Conservation (phyloP, 2,329 filamentous ascomycete genomes). For the Cordyceps farinosa region DNA sequence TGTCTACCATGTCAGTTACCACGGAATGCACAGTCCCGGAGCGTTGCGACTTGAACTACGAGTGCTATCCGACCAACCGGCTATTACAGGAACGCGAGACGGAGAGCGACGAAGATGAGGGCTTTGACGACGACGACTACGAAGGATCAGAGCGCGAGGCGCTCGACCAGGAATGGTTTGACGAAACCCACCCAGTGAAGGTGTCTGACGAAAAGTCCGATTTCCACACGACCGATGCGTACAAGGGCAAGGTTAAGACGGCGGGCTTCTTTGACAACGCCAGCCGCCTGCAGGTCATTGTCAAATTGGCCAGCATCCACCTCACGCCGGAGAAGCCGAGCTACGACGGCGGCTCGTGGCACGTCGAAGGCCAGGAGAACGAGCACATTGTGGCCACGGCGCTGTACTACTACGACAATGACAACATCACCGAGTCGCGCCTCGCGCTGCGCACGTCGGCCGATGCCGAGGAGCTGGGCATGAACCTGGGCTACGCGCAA, state of each 20-base stretch:
- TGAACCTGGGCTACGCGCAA: conserved; percentile 30
- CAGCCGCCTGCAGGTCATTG: conserved; percentile 54
- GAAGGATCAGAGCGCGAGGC: conserved; percentile 22
- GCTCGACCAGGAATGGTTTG: conserved; percentile 26
- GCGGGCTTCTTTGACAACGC: conserved; percentile 30
- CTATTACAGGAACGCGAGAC: conserved; percentile 25
- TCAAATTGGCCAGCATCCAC: conserved; percentile 60
- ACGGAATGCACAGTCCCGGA: not conserved
- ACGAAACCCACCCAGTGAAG: conserved; percentile 24
- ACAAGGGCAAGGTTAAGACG: conserved; percentile 17
- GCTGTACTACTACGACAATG: conserved; percentile 57
- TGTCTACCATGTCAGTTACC: conserved; percentile 21
- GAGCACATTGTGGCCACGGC: conserved; percentile 63
- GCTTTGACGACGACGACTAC: conserved; percentile 21
- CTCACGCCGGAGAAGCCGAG: conserved; percentile 55
- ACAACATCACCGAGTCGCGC: conserved; percentile 54
- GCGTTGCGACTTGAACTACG: not conserved
- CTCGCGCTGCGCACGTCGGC: conserved; percentile 49
- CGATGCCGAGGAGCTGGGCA: conserved; percentile 28
- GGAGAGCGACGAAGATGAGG: conserved; percentile 20
- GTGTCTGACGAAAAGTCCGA: conserved; percentile 24
- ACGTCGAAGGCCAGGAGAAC: conserved; percentile 54
- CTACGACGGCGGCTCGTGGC: conserved; percentile 53
- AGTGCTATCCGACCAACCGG: conserved; percentile 23
- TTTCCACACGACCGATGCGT: conserved; percentile 21